Percentiles rank a stretch among this genome's conserved stretches.
These are phyloP conservation scores for Panicum virgatum DNA, from an alignment of 202 grass and related monocot genomes.

Conservation along the genomic window DNA sequence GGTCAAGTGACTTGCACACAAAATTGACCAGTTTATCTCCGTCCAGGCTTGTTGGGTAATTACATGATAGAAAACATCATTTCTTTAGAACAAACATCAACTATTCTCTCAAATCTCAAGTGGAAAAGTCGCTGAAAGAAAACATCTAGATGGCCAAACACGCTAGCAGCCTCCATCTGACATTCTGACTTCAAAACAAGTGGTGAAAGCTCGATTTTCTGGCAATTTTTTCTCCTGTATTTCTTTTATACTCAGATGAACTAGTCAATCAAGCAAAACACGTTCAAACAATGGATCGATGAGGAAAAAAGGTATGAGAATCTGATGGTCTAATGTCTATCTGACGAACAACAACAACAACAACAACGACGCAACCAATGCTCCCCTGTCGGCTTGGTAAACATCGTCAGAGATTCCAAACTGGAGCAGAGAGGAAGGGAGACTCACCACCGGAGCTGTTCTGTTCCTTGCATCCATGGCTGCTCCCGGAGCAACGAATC, in stretches of 20 bases:
- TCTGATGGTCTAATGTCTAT: neutral
- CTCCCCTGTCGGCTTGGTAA: neutral
- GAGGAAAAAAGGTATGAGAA: neutral
- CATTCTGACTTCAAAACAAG: neutral
- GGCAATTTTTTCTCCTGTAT: neutral
- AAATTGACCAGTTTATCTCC: neutral
- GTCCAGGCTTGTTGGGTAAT: neutral
- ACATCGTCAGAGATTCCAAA: constrained; percentile 6
- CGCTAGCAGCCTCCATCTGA: neutral
- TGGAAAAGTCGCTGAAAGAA: neutral
- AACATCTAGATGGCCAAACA: constrained; percentile 22
- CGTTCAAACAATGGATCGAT: neutral
- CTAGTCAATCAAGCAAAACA: neutral
- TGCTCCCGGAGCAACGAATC: constrained; percentile 39
- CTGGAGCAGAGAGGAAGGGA: neutral
- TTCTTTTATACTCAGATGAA: neutral
- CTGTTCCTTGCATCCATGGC: constrained; percentile 62
- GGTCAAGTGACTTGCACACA: neutral
- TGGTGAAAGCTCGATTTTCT: neutral
- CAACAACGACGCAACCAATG: neutral
- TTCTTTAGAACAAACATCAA: neutral
- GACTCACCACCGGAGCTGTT: constrained; percentile 69
- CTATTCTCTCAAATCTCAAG: constrained; percentile 9
- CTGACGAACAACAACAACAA: neutral
- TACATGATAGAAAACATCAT: neutral